Base-by-base conservation (phyloP, 163 green algal species). In the Scenedesmus sp. region DNA sequence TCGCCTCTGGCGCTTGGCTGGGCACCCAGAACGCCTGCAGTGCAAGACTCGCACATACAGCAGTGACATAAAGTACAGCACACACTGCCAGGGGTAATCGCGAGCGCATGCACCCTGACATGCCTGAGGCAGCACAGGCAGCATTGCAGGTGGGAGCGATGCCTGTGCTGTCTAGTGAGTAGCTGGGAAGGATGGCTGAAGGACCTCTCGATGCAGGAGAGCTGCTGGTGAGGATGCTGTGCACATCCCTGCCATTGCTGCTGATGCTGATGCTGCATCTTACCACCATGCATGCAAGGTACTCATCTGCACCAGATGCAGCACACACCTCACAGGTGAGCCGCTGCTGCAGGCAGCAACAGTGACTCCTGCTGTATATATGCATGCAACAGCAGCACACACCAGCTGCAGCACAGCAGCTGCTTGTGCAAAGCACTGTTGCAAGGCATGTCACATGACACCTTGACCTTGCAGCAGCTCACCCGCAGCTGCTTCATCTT, bases 21-120 rank as follows among this genome's bases (percentile, higher is more conserved):
- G 98, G 97, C 90, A 99, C 88, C 98, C 98, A 99, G 93, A 99
- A 99, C 0, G 94, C 92, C 93, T 96, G 91, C 20, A 57, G n/a
- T 64, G 46, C 64, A 70, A 3, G 18, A 79, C 10, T 2, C 23
- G 15, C 54, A 90, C 52, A 74, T 52, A 62, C 3, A 70, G 26
- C 91, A 52, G 76, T 18, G 16, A 18, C 16, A 46, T 18, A 79
- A 6, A 79, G 15, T 46, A 18, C 62, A 70, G 62, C 62, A 70
- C 13, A 70, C 62, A 15, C 13, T 70, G 13, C 10, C 12, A 70
- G 62, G 62, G 62, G 13, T 70, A 15, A 70, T 46, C 34, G 34
- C 34, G 34, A 46, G 34, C 34, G 0, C 2, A 82, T 23, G n/a
- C 55, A 54, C 56, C 82, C 18, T 46, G 20, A 18, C 34, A 54